A percentile compares a stretch with the other conserved stretches of the same genome.
Evolutionary conservation across 768 basidiomycete species (phyloP).

Genomic region (Glaciozyma antarctica): DNA sequence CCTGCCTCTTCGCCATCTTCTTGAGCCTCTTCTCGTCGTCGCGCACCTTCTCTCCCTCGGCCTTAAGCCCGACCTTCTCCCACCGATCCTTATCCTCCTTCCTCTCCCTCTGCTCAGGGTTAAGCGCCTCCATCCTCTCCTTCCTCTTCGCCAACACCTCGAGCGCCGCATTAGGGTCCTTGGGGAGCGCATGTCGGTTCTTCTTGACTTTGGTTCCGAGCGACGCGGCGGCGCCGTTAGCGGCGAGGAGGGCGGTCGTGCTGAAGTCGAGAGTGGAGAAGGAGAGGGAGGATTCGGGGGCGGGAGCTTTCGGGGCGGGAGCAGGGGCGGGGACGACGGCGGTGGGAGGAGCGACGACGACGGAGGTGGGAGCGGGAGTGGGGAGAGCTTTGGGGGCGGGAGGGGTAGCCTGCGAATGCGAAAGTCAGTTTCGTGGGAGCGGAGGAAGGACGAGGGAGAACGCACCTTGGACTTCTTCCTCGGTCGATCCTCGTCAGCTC

Average conservation of each 20-base stretch:
- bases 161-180: constrained; percentile 79
- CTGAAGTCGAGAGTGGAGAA: constrained; percentile 57
- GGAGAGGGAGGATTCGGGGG: constrained; percentile 49
- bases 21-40: constrained; percentile 78
- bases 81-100: constrained; percentile 76
- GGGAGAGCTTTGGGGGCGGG: constrained; percentile 15
- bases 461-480: constrained; percentile 36
- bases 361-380: constrained; percentile 10
- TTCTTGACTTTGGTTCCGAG: constrained; percentile 36
- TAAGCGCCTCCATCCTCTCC: constrained; percentile 62
- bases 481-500: constrained; percentile 37
- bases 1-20: constrained; percentile 85
- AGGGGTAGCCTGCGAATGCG: constrained; percentile 2
- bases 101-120: constrained; percentile 71
- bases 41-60: constrained; percentile 82
- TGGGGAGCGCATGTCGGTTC: constrained; percentile 55
- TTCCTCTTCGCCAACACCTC: constrained; percentile 66
- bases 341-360: constrained; percentile 37
- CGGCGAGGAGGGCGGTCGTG: constrained; percentile 34
- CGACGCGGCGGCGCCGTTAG: constrained; percentile 12
- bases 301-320: constrained; percentile 48
- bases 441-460: not conserved
- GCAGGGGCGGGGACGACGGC: constrained; percentile 36
- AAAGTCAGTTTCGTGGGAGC: constrained; percentile 22
- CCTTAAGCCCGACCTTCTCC: constrained; percentile 75